Evolutionary conservation across 345 rosid species (phyloP).

Genomic region (Sisymbrium irio): DNA sequence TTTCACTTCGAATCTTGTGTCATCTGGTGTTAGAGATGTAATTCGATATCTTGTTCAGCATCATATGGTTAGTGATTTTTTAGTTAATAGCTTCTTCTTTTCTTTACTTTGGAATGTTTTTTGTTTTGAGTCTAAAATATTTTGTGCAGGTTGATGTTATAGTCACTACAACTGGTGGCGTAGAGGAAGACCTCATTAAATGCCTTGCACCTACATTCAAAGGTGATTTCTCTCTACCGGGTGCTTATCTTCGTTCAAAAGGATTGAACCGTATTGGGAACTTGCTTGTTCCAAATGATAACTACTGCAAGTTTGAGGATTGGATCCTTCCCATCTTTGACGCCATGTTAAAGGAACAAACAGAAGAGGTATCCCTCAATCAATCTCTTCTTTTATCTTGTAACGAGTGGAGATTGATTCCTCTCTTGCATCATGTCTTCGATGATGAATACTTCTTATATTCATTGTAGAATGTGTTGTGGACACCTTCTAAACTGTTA

Average conservation of each 20-base stretch:
- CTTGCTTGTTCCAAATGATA: conserved; percentile 86
- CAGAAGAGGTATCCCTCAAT: conserved; percentile 56
- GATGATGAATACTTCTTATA: not conserved
- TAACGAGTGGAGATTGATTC: not conserved
- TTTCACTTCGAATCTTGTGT: conserved; percentile 93
- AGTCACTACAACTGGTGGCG: conserved; percentile 93
- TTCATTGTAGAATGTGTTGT: conserved; percentile 52
- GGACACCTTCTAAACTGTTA: conserved; percentile 91
- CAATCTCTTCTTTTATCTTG: too few species aligned
- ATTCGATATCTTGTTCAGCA: conserved; percentile 86
- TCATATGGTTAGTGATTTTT: conserved; percentile 85
- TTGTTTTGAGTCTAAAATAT: not conserved
- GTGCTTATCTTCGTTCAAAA: conserved; percentile 69
- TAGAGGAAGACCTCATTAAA: conserved; percentile 57
- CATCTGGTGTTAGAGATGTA: conserved; percentile 85
- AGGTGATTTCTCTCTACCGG: conserved; percentile 85
- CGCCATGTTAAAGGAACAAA: conserved; percentile 88
- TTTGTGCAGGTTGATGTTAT: conserved; percentile 83
- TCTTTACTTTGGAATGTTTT: not conserved
- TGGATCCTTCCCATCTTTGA: conserved; percentile 94
- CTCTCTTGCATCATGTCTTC: conserved; percentile 2
- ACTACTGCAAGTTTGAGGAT: conserved; percentile 96
- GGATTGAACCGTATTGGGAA: conserved; percentile 95
- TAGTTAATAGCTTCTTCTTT: too few species aligned
- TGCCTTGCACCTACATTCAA: conserved; percentile 46